Base-by-base conservation (phyloP, 495 filamentous ascomycete species). In the Aspergillus ellipticus region DNA sequence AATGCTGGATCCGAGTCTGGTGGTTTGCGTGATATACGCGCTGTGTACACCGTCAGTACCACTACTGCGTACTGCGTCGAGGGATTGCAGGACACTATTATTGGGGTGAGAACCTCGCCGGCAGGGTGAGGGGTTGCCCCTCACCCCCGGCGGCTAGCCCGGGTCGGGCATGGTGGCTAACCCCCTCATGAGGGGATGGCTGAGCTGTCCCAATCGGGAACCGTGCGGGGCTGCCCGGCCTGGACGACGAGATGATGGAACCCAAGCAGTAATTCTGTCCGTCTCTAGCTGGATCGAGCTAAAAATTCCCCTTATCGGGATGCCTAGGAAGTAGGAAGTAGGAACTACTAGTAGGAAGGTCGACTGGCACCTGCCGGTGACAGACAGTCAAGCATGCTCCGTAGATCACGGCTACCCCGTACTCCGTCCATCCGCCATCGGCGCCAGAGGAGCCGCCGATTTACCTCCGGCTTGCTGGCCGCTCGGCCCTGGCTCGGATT, bases 151-250 rank as follows among this genome's bases (percentile, higher is more conserved):
- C 10, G 2, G 35, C 35, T 39, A 39, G 35, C n/a, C 35, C 13
- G 2, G 10, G n/a, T 39, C 35, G 1, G 35, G 35, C 3, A 39
- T 39, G n/a, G 35, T 9, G 35, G 11, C 11, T 1, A 39, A 54
- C n/a, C 52, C 52, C 57, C 57, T 54, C 57, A 51, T 45, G 56
- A 58, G 56, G 56, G 56, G 56, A 35, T 20, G 28, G 21, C n/a
- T 28, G 13, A 53, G 19, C 37, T 53, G 22, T 20, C 46, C 42
- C 22, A 49, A 55, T 42, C 28, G 28, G 47, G 16, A 37, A 19
- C 15, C 16, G n/a, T 48, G 45, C 45, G 45, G 45, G 45, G 28
- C 45, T 13, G 22, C 10, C 37, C 10, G 24, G 24, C 19, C 4
- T 45, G 19, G 19, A 21, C 6, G 6, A 5, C 6, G 2, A 20